Evolutionary conservation across 208 protist species (phyloP).

Genomic region (Leishmania aethiopica): DNA sequence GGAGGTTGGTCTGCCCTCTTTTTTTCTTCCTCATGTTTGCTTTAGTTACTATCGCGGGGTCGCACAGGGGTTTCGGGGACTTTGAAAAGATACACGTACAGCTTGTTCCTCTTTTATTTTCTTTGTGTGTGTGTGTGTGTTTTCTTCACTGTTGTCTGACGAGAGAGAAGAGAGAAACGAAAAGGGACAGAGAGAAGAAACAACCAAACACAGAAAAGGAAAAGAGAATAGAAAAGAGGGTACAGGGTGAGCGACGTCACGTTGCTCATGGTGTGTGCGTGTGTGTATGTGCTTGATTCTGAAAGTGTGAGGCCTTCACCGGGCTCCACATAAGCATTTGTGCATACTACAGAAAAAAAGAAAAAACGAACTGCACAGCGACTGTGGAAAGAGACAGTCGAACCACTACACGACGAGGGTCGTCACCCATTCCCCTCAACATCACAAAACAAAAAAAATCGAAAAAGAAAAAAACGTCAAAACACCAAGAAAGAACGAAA

Average conservation of each 20-base stretch:
- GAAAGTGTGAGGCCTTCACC: neutral
- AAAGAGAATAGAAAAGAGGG: constrained; percentile 9
- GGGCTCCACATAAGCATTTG: neutral
- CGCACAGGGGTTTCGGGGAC: neutral
- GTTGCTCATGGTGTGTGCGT: neutral
- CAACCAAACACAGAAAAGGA: neutral
- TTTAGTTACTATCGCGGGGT: neutral
- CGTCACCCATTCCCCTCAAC: neutral
- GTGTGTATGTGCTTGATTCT: neutral
- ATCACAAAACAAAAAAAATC: neutral
- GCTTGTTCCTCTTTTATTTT: neutral
- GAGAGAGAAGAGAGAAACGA: neutral
- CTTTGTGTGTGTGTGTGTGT: neutral
- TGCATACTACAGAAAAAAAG: neutral
- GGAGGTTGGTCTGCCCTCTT: neutral
- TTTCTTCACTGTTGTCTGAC: neutral
- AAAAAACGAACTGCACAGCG: neutral
- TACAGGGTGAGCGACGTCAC: neutral
- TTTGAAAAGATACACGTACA: constrained; percentile 21
- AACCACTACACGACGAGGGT: neutral
- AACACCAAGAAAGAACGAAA: neutral
- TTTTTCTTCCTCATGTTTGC: neutral
- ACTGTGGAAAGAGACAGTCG: neutral
- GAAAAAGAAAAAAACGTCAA: neutral
- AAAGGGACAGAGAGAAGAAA: neutral